A percentile compares a stretch with the other conserved stretches of the same genome.
Evolutionary conservation across 306 rosid genomes (phyloP).

Genomic region (Dryas alaskensis): DNA sequence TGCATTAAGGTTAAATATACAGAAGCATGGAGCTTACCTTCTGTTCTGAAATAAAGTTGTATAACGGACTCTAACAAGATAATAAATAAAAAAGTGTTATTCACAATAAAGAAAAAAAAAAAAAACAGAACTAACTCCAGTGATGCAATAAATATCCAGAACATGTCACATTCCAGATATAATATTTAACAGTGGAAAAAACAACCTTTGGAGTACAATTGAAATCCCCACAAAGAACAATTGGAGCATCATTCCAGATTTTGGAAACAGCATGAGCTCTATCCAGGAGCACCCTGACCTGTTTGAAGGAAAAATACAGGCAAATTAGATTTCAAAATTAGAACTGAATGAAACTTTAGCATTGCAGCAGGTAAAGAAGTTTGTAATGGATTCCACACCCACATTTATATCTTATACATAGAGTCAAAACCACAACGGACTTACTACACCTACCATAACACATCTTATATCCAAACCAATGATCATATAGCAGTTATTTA

Average conservation of each 20-base stretch:
- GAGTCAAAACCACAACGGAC: background rate
- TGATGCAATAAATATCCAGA: background rate
- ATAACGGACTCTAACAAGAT: conserved; percentile 73
- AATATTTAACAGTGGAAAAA: conserved; percentile 23
- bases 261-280: conserved; percentile 76
- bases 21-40: conserved; percentile 49
- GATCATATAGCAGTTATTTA: background rate
- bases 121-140: conserved; percentile 10
- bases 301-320: conserved; percentile 34
- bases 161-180: background rate
- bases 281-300: conserved; percentile 79
- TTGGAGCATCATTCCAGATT: conserved; percentile 79
- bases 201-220: conserved; percentile 92
- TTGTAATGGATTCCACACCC: conserved; percentile 7
- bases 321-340: conserved; percentile 20
- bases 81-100: conserved; percentile 9
- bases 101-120: conserved; percentile 10
- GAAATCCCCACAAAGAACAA: conserved; percentile 92
- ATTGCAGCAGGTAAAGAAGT: conserved; percentile 16
- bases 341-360: conserved; percentile 22
- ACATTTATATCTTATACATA: background rate
- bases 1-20: conserved; percentile 19
- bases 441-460: background rate
- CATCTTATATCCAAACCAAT: background rate
- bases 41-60: conserved; percentile 76